Evolutionary conservation across 495 filamentous ascomycete genomes (phyloP).

Genomic region (Aspergillus carlsbadensis): DNA sequence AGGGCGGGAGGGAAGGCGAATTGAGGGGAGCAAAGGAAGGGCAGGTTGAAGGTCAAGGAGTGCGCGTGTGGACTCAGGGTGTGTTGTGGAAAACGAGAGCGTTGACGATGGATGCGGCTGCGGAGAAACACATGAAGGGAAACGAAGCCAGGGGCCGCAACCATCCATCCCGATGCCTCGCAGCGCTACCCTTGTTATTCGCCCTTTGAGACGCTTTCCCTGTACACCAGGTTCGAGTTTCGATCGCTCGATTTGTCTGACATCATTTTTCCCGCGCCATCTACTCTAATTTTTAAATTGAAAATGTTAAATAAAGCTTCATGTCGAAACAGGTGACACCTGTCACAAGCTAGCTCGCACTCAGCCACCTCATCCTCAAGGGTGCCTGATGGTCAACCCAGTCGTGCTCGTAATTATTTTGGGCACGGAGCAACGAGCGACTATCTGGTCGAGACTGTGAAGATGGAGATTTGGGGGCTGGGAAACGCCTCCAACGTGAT

Average conservation of each 20-base stretch:
- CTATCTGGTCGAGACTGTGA: background rate
- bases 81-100: conserved; percentile 4
- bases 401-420: background rate
- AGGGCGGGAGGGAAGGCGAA: conserved; percentile 7
- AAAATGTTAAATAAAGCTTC: no score
- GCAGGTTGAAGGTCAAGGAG: conserved; percentile 2
- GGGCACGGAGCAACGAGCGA: background rate
- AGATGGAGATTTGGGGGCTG: background rate
- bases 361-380: background rate
- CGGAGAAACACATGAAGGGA: conserved; percentile 20
- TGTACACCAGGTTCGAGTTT: no score
- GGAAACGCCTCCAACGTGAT: background rate
- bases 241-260: no score
- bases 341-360: background rate
- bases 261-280: no score
- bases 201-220: background rate
- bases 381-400: background rate
- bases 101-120: conserved; percentile 27
- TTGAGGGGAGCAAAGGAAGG: conserved; percentile 36
- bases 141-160: conserved; percentile 21
- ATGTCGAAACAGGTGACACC: background rate
- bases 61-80: conserved; percentile 4
- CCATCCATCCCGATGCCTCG: background rate
- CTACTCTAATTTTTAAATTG: no score
- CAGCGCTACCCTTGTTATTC: background rate